Percentiles rank a stretch among this genome's conserved stretches.
Conservation (phyloP, 225 moss, liverwort and hornwort genomes). For the Polytrichum formosum region DNA sequence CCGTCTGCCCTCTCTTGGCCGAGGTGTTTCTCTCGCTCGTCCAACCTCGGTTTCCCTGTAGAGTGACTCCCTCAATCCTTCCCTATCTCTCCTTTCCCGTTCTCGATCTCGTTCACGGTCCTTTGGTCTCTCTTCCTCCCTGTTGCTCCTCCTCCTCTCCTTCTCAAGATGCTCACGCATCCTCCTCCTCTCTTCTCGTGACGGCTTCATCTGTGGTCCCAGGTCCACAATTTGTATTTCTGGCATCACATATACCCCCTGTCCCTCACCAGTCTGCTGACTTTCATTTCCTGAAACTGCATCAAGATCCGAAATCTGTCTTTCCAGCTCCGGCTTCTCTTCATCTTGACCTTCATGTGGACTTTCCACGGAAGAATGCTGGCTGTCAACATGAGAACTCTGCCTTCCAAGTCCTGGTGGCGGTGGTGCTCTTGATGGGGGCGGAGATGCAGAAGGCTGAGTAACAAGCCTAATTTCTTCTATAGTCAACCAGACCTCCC, state of each 20-base stretch:
- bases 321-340: constrained; percentile 7
- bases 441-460: constrained; percentile 54
- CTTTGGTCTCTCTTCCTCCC: constrained; percentile 47
- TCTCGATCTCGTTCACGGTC: constrained; percentile 52
- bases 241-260: constrained; percentile 38
- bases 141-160: constrained; percentile 39
- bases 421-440: constrained; percentile 77
- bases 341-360: neutral
- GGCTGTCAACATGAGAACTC: constrained; percentile 19
- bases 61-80: constrained; percentile 35
- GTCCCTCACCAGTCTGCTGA: constrained; percentile 9
- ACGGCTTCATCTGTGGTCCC: constrained; percentile 37
- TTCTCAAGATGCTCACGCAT: constrained; percentile 43
- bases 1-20: constrained; percentile 30
- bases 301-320: constrained; percentile 3
- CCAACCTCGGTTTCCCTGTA: constrained; percentile 21
- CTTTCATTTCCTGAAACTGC: neutral
- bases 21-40: constrained; percentile 25
- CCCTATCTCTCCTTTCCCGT: constrained; percentile 30
- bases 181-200: constrained; percentile 52
- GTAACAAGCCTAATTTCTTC: constrained; percentile 80
- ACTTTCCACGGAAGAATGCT: constrained; percentile 9
- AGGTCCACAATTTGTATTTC: constrained; percentile 40
- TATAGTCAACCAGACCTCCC: constrained; percentile 63
- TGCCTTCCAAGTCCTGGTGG: constrained; percentile 29